phyloP scores from a whole-genome alignment of 768 basidiomycete genomes.

The Suillus bovinus region DNA sequence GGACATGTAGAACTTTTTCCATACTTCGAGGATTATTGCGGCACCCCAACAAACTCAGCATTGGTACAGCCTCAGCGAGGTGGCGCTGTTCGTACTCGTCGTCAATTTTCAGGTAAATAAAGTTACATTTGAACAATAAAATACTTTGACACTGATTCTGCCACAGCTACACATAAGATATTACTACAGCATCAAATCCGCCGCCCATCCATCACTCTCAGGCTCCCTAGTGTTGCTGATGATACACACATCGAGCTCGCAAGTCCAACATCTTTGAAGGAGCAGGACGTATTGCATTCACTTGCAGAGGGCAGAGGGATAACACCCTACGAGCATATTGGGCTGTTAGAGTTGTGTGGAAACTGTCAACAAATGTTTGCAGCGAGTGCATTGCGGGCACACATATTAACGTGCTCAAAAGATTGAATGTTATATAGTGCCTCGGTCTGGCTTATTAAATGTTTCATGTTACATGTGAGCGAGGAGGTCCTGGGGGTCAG shows the following conservation, averaged over 20 bases:
- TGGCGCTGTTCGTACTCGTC: neutral
- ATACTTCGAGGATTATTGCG: neutral
- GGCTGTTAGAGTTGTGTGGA: neutral
- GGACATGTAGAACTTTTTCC: neutral
- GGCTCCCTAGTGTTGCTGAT: neutral
- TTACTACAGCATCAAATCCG: neutral
- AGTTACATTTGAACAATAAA: neutral
- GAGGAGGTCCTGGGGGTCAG: neutral
- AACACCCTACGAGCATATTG: neutral
- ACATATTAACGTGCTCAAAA: neutral
- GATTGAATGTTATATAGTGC: slow-evolving; percentile 1
- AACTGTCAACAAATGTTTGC: neutral
- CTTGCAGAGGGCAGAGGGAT: neutral
- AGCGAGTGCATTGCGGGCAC: neutral
- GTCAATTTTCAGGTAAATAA: neutral
- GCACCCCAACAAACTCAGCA: neutral
- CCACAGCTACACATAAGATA: neutral
- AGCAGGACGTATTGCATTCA: neutral
- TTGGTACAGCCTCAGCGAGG: neutral
- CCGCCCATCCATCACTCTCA: neutral
- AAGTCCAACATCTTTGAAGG: neutral
- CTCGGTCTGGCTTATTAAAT: neutral
- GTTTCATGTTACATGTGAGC: neutral
- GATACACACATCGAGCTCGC: neutral
- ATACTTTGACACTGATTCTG: neutral